Evolutionary conservation across 768 basidiomycete species (phyloP), one percentile per base, ranked within the genome.

Genomic region (Chlorophyllum brunneum): DNA sequence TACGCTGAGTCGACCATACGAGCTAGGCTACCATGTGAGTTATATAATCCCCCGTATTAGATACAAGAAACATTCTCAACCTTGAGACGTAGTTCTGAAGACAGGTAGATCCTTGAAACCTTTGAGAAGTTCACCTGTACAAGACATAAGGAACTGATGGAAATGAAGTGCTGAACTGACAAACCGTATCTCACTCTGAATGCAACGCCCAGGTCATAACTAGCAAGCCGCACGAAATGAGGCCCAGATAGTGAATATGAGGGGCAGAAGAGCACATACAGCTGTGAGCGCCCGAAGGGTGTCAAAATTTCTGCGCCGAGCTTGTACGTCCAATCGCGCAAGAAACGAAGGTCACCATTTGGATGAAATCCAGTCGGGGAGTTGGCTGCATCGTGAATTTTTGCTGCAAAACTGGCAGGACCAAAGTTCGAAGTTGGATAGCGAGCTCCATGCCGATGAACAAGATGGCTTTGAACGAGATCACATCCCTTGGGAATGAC

Each of bases 291-390:
- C 7, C 88, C 88, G 56, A 89, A 90, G 1, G 87, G 87, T 3
- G 87, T 87, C 54, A 91, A 65, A 39, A 82, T 76, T 66, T 91
- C 90, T 54, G 79, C 80, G 9, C 90, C 91, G 10, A 92, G 81
- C 58, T 83, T 82, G 64, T 86, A 92, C 2, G 77, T 79, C 88
- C 88, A 92, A 30, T 74, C 76, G 57, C 85, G 82, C 64, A 92
- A 66, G 61, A 91, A 92, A 1, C 69, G 58, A 16, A 91, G 65
- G 0, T 75, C 67, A 0, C 84, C 86, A 0, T 69, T 72, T 0
- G 78, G 80, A 10, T 69, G 73, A 69, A 83, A 79, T 2, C 70
- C 67, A 3, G 69, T 63, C 10, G 56, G 54, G 5, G 59, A 59
- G 13, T 39, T 54, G 1, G 80, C 81, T 9, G 68, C 68, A 24